Evolutionary conservation across 768 basidiomycete species (phyloP).

Genomic region (Mycena crocata): DNA sequence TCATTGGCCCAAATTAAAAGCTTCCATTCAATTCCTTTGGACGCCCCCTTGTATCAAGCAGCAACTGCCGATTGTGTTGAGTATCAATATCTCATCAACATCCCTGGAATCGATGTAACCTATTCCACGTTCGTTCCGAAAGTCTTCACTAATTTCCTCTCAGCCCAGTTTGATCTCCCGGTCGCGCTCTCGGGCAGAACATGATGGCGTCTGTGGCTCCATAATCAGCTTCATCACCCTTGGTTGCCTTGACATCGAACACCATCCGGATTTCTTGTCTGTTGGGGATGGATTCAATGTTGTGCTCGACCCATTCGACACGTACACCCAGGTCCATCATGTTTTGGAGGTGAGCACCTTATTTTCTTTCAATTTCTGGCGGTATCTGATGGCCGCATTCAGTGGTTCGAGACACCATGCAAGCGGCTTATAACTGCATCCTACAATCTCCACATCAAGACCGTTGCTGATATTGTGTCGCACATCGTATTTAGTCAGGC

Average conservation of each 20-base stretch:
- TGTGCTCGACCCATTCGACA: neutral
- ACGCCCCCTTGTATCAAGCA: neutral
- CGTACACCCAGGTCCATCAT: neutral
- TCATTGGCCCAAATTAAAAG: neutral
- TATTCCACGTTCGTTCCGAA: neutral
- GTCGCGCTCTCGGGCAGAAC: neutral
- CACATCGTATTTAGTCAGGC: neutral
- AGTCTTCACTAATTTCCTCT: neutral
- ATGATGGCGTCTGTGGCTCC: neutral
- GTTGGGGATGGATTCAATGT: constrained; percentile 1
- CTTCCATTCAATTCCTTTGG: neutral
- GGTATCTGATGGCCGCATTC: neutral
- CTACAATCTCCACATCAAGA: neutral
- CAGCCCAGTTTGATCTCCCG: neutral
- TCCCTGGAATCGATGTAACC: neutral
- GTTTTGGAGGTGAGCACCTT: neutral
- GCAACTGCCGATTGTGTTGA: neutral
- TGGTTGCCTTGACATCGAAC: neutral
- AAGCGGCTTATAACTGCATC: neutral
- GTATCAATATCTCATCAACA: constrained; percentile 6
- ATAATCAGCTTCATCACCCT: constrained; percentile 10
- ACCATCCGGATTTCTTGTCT: neutral
- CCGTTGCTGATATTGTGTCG: neutral
- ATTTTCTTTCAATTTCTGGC: neutral
- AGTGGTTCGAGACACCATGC: constrained; percentile 15